phyloP scores from a whole-genome alignment of 78 protist species.

The Chrysochromulina tobinii region DNA sequence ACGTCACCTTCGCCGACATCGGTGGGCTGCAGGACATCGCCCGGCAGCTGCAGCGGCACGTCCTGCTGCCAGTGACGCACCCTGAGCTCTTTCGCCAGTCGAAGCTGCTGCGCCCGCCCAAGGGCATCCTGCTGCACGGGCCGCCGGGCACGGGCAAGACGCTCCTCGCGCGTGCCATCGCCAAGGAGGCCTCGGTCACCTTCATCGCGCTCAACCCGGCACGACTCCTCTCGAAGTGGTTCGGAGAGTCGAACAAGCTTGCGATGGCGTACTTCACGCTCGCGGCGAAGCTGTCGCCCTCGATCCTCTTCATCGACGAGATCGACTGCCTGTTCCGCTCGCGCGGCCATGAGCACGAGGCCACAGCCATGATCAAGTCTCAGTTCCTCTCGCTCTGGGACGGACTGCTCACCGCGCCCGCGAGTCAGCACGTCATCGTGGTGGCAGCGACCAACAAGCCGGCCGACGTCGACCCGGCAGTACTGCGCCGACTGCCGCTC shows the following conservation, averaged over 20 bases:
- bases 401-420: slow-evolving; percentile 20
- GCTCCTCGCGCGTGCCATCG: slow-evolving; percentile 47
- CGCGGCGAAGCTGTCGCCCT: slow-evolving; percentile 65
- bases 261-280: slow-evolving; percentile 69
- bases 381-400: slow-evolving; percentile 69
- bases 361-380: slow-evolving; percentile 51
- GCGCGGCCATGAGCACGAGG: slow-evolving; percentile 63
- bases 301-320: slow-evolving; percentile 77
- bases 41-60: not conserved
- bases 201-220: slow-evolving; percentile 65
- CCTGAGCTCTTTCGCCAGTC: not conserved
- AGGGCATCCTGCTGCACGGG: slow-evolving; percentile 63
- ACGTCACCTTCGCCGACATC: not conserved
- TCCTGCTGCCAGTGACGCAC: not conserved
- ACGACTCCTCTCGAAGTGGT: slow-evolving; percentile 63
- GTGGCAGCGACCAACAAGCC: not conserved
- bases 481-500: slow-evolving; percentile 22
- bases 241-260: slow-evolving; percentile 70
- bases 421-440: not conserved
- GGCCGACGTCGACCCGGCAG: not conserved
- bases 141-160: slow-evolving; percentile 81
- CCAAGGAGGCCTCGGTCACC: slow-evolving; percentile 52
- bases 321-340: slow-evolving; percentile 47
- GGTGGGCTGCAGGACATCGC: not conserved
- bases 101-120: slow-evolving; percentile 32